phyloP scores from a whole-genome alignment of 176 grass and related monocot genomes.

The Ensete ventricosum region DNA sequence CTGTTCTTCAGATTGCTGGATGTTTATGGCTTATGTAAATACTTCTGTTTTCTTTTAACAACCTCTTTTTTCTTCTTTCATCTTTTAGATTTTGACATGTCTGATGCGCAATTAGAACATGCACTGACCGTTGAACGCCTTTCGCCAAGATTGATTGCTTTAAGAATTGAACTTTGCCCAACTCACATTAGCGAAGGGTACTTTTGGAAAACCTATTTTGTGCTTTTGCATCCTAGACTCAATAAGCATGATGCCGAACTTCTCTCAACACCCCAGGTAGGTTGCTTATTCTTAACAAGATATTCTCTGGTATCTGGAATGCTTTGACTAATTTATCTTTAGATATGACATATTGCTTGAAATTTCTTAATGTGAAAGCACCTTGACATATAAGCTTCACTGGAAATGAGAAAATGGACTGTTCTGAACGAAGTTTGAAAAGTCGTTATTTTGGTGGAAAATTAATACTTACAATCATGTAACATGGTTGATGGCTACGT shows the following conservation, averaged over 20 bases:
- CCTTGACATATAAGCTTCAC: not conserved
- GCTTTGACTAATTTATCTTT: not conserved
- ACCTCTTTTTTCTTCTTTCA: not conserved
- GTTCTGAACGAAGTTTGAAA: too few relatives aligned
- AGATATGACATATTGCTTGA: not conserved
- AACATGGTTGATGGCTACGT: too few relatives aligned
- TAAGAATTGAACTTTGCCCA: conserved; percentile 87
- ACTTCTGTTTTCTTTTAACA: not conserved
- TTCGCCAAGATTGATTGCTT: conserved; percentile 64
- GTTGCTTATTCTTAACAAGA: not conserved
- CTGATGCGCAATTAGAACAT: conserved; percentile 76
- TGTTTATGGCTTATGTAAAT: not conserved
- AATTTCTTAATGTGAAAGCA: not conserved
- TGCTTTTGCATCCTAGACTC: conserved; percentile 91
- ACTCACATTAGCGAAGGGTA: conserved; percentile 70
- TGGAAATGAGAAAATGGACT: too few relatives aligned
- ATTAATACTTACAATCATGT: too few relatives aligned
- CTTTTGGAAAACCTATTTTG: conserved; percentile 99
- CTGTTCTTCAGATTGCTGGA: not conserved
- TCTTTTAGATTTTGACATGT: conserved; percentile 85
- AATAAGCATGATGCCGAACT: conserved; percentile 74
- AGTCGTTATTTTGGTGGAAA: too few relatives aligned
- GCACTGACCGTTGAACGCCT: conserved; percentile 59
- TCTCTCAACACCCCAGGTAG: conserved; percentile 84
- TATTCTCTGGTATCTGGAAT: not conserved